Evolutionary conservation across 176 grass and related monocot genomes (phyloP).

Genomic region (Zoysia japonica): DNA sequence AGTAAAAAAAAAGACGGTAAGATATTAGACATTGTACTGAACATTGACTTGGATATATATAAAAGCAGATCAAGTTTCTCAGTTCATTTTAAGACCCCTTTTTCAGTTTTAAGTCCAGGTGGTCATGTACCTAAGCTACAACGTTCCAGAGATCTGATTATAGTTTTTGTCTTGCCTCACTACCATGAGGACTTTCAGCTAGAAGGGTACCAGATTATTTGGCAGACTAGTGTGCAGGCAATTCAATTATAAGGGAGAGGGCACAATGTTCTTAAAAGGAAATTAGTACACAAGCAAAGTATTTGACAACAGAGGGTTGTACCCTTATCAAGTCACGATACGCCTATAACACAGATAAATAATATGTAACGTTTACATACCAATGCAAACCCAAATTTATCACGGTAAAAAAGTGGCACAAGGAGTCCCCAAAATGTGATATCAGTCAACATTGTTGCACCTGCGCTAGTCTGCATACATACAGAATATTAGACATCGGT

Average conservation of each 20-base stretch:
- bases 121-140: slow-evolving; percentile 16
- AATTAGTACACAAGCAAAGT: not conserved
- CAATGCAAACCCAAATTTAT: slow-evolving; percentile 52
- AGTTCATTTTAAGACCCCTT: not conserved
- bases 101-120: not conserved
- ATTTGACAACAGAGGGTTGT: slow-evolving; percentile 4
- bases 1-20: not conserved
- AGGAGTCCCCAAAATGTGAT: slow-evolving; percentile 81
- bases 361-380: slow-evolving; percentile 45
- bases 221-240: not conserved
- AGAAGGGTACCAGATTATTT: slow-evolving; percentile 9
- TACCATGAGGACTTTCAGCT: not conserved
- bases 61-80: not conserved
- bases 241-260: not conserved
- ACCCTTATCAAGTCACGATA: not conserved
- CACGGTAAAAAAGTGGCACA: slow-evolving; percentile 71
- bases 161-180: not conserved
- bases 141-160: not conserved
- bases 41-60: not conserved
- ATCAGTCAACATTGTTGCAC: slow-evolving; percentile 81
- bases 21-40: slow-evolving; percentile 12
- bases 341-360: not conserved
- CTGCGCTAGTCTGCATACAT: slow-evolving; percentile 71
- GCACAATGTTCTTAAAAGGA: not conserved
- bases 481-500: not conserved